phyloP scores from a whole-genome alignment of 2,329 filamentous ascomycete species.

The Pyrenochaeta sp. region DNA sequence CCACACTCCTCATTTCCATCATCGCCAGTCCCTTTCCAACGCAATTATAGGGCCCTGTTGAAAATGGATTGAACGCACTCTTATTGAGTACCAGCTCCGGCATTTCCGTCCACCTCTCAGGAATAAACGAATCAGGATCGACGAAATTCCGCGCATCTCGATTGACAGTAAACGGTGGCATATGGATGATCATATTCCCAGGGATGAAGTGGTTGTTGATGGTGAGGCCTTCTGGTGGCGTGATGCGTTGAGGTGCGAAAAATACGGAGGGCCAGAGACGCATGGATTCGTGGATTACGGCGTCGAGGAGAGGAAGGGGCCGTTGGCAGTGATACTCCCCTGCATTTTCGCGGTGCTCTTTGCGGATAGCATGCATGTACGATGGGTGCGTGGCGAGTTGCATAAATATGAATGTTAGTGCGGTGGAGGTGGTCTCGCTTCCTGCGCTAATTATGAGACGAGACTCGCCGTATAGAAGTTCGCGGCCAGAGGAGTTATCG shows the following conservation, averaged over 20 bases:
- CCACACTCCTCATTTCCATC: slow-evolving; percentile 68
- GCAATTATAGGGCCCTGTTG: slow-evolving; percentile 71
- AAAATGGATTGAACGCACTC: slow-evolving; percentile 75
- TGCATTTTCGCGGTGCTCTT: slow-evolving; percentile 23
- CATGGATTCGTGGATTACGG: slow-evolving; percentile 37
- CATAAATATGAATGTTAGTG: slow-evolving; percentile 61
- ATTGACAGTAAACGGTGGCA: slow-evolving; percentile 26
- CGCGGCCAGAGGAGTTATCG: slow-evolving; percentile 17
- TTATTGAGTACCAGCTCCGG: slow-evolving; percentile 29
- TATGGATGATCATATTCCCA: slow-evolving; percentile 36
- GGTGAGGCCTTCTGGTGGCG: slow-evolving; percentile 37
- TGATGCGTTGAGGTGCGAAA: slow-evolving; percentile 37
- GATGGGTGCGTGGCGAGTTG: slow-evolving; percentile 32
- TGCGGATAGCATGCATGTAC: slow-evolving; percentile 26
- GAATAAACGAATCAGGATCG: slow-evolving; percentile 33
- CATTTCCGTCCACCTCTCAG: slow-evolving; percentile 31
- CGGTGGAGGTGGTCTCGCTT: slow-evolving; percentile 59
- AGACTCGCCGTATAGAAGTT: slow-evolving; percentile 39
- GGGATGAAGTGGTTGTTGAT: slow-evolving; percentile 35
- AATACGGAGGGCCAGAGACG: slow-evolving; percentile 39
- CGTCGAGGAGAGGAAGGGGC: slow-evolving; percentile 27
- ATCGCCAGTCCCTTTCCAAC: slow-evolving; percentile 73
- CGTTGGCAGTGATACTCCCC: slow-evolving; percentile 17
- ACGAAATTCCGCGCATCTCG: slow-evolving; percentile 32
- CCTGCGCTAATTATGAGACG: slow-evolving; percentile 44